A percentile compares a stretch with the other conserved stretches of the same genome.
phyloP scores from a whole-genome alignment of 2,329 filamentous ascomycete genomes.

The Fusarium agapanthi region DNA sequence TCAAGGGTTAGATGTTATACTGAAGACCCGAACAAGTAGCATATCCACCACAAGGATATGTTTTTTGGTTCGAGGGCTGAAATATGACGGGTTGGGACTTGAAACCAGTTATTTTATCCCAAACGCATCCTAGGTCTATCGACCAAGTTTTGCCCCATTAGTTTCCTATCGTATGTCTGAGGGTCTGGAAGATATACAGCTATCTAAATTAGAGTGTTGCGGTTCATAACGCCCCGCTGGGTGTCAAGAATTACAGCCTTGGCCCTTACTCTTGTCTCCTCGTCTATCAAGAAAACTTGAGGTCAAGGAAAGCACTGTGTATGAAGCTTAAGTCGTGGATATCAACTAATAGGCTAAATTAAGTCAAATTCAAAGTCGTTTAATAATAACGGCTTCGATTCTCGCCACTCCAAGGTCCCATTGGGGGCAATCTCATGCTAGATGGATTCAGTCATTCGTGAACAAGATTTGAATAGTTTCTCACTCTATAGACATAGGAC shows the following conservation, averaged over 20 bases:
- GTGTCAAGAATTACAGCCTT: background rate
- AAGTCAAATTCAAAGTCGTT: background rate
- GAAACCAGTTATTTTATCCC: background rate
- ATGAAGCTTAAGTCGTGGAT: background rate
- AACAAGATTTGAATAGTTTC: background rate
- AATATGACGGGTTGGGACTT: background rate
- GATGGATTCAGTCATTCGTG: background rate
- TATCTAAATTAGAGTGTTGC: background rate
- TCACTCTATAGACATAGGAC: background rate
- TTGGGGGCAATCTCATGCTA: background rate
- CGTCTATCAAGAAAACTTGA: background rate
- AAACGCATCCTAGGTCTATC: background rate
- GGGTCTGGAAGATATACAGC: background rate
- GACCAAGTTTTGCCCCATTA: background rate
- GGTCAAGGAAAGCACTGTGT: background rate
- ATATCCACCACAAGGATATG: constrained; percentile 28
- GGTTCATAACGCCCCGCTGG: background rate
- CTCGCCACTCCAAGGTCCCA: background rate
- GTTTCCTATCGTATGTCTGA: background rate
- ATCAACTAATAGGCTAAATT: background rate
- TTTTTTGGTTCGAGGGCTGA: constrained; percentile 53
- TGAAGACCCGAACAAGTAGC: background rate
- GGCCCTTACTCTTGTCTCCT: background rate
- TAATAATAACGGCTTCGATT: background rate
- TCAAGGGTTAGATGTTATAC: too few relatives aligned